Evolutionary conservation across 108 stramenopile genomes (phyloP), one percentile per base, ranked within the genome.

Genomic region (Conticribra guillardii): DNA sequence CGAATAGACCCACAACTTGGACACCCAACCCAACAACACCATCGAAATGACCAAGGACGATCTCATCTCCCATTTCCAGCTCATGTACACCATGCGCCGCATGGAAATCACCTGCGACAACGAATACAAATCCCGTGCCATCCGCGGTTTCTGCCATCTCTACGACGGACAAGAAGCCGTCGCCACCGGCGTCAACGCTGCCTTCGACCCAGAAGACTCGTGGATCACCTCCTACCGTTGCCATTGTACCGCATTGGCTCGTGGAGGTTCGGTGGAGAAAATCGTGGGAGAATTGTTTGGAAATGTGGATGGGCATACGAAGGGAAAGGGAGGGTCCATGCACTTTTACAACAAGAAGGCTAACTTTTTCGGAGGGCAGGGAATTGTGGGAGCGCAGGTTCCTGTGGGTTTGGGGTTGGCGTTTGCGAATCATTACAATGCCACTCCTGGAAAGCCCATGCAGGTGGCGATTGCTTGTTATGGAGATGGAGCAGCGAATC

Each of bases 91-190:
- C 16, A 98, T 99, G 96, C 96, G 99, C 64, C 93, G 99, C 47
- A 99, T 99, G 99, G 99, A 99, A 82, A 99, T 99, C 83, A 98
- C 99, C 11, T 98, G 97, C 69, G 99, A 99, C 74, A 98, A 97
- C 54, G 99, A 99, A 76, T 99, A 99, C 92, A 99, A 99, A 91
- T 90, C 94, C 5, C 84, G 87, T 2, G 86, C 78, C 77, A 99
- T 99, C 88, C 97, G 99, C 52, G 99, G 99, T 59, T 99, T 99
- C 69, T 99, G 99, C 80, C 99, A 99, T 67, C 79, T 99, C 73
- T 99, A 99, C 87, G 99, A 99, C 81, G 99, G 99, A 44, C 97
- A 99, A 76, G 99, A 99, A 74, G 99, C 99, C 27, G 95, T 99
- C 54, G 99, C 98, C 33, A 88, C 93, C 28, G 99, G 99, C 15